These are phyloP conservation scores for Neonectria sp. DNA, from an alignment of 2,329 filamentous ascomycete species.

Conservation along the genomic window DNA sequence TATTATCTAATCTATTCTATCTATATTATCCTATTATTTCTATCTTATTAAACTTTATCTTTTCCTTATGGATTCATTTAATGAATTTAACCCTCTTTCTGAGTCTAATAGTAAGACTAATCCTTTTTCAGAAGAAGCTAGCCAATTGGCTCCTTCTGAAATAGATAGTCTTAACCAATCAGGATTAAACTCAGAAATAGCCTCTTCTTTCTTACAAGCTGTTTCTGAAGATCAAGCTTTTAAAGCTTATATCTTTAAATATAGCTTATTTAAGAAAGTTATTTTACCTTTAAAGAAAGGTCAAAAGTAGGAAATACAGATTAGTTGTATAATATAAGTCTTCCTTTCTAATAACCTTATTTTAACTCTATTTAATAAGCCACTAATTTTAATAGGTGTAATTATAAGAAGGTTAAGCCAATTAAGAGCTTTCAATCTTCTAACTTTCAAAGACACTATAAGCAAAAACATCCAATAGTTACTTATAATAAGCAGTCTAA, in stretches of 20 bases:
- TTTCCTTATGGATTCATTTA: neutral
- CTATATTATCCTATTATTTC: neutral
- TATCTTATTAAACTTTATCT: neutral
- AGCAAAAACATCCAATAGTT: neutral
- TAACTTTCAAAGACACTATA: neutral
- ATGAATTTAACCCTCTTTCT: neutral
- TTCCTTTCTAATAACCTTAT: neutral
- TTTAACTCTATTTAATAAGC: neutral
- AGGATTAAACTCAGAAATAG: neutral
- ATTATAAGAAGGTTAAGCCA: neutral
- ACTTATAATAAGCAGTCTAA: neutral
- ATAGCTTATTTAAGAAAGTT: slow-evolving; percentile 1
- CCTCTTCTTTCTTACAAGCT: neutral
- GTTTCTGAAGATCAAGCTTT: neutral
- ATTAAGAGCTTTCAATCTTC: neutral
- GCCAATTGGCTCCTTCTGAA: neutral
- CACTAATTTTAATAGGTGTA: neutral
- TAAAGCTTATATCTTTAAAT: neutral
- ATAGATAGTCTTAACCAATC: neutral
- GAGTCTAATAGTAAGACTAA: neutral
- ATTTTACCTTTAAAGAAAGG: neutral
- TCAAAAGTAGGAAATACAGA: neutral
- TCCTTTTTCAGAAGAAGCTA: neutral
- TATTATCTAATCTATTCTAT: neutral
- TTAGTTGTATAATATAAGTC: neutral